phyloP scores from a whole-genome alignment of 2,329 filamentous ascomycete genomes.

The Raffaelea ambrosiae region DNA sequence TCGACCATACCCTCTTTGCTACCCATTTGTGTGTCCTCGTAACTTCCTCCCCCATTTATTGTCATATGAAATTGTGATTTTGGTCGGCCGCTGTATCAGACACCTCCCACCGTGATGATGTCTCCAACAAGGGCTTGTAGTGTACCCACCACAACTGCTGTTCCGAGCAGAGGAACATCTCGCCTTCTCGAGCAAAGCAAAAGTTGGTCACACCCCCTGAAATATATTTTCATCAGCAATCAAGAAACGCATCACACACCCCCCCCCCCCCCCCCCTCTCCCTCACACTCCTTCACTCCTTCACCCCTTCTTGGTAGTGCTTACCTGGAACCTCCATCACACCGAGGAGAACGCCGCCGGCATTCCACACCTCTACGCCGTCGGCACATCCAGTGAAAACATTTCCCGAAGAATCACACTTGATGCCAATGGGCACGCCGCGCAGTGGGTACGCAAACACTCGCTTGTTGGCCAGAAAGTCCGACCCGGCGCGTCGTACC shows the following conservation, averaged over 20 bases:
- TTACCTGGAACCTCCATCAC: constrained; percentile 27
- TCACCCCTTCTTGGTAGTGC: constrained; percentile 2
- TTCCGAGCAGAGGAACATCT: constrained; percentile 39
- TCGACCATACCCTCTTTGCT: too few relatives aligned
- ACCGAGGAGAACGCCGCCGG: constrained; percentile 34
- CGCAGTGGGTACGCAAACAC: constrained; percentile 41
- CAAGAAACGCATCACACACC: too few relatives aligned
- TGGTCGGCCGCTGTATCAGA: constrained; percentile 1
- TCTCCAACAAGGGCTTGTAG: constrained; percentile 13
- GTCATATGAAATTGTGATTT: constrained; percentile 6
- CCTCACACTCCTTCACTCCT: too few relatives aligned
- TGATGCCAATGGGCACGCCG: constrained; percentile 34
- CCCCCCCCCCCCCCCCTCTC: background rate
- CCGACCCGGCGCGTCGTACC: constrained; percentile 21
- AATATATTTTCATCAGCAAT: background rate
- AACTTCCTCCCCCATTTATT: too few relatives aligned
- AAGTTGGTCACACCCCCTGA: constrained; percentile 34
- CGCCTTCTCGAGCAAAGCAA: constrained; percentile 31
- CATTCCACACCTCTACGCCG: constrained; percentile 40
- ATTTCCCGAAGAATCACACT: constrained; percentile 32
- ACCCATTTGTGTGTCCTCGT: too few relatives aligned
- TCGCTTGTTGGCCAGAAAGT: constrained; percentile 38
- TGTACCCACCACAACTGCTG: constrained; percentile 34
- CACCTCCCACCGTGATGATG: background rate
- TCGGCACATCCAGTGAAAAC: constrained; percentile 39